These are phyloP conservation scores for Cinchona pubescens DNA, from an alignment of 257 asterid species.

Conservation along the genomic window DNA sequence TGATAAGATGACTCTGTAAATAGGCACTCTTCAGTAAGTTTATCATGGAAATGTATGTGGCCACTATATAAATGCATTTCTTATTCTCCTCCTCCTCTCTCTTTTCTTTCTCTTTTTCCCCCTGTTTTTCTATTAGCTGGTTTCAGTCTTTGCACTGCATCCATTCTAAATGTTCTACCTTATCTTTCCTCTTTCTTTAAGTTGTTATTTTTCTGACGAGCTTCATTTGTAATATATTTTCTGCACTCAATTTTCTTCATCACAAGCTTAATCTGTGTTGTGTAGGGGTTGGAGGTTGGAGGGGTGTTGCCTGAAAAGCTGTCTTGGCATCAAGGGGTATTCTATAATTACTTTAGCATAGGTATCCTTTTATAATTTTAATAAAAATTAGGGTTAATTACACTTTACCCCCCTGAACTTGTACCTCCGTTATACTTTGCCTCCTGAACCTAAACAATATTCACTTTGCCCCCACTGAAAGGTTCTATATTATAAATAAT, in stretches of 20 bases:
- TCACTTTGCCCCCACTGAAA: too few species aligned
- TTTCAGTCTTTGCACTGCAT: not conserved
- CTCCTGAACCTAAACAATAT: too few species aligned
- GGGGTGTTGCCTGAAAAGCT: conserved; percentile 64
- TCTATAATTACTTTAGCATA: conserved; percentile 95
- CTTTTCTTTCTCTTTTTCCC: too few species aligned
- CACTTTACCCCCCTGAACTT: too few species aligned
- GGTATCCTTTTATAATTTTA: conserved; percentile 39
- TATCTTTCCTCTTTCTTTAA: not conserved
- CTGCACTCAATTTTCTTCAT: not conserved
- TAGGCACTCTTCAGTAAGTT: not conserved
- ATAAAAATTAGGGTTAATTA: too few species aligned
- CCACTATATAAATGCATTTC: not conserved
- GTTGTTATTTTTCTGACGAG: not conserved
- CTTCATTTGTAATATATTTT: not conserved
- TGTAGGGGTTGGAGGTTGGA: conserved; percentile 65
- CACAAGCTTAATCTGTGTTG: conserved; percentile 20
- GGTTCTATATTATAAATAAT: too few species aligned
- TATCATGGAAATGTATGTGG: not conserved
- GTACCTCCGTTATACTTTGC: too few species aligned
- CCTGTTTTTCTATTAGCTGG: not conserved
- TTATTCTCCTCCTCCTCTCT: too few species aligned
- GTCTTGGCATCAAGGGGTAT: conserved; percentile 80
- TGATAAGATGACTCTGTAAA: not conserved
- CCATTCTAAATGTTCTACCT: not conserved